Evolutionary conservation across 2,329 filamentous ascomycete genomes (phyloP), one percentile per base, ranked within the genome.

Genomic region (Calonectria pauciramosa): DNA sequence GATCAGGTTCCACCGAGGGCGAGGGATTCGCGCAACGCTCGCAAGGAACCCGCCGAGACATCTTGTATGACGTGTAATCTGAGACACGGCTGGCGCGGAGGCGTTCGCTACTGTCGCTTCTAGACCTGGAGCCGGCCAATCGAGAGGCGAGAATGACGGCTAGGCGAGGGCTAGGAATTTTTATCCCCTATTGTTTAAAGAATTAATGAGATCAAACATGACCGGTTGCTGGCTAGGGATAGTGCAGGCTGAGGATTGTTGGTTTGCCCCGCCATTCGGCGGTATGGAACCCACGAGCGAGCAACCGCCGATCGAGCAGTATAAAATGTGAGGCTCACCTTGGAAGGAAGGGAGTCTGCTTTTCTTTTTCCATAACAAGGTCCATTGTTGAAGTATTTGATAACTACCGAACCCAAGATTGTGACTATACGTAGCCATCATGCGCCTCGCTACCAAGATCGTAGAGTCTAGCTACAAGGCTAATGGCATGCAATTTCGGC

Each of bases 401-500:
- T 23, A 23, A 23, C 4, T 10, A 23, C 7, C 44, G 18, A 23
- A 6, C 44, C n/a, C 9, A 6, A 47, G 44, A 23, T 13, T 23
- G 44, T 44, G 41, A 44, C 8, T 8, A 8, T 8, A 10, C 41
- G 18, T 47, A 47, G 44, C n/a, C 23, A 47, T 23, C 44, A 47
- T 47, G 44, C 44, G n/a, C 13, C 44, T 47, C 20, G 44, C 44
- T 13, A 26, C 34, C 4, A 60, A 6, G n/a, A 52, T 74, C 44
- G 79, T 81, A 41, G 66, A 76, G 74, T 67, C 79, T 51, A 69
- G 60, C 20, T 81, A 79, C 60, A 79, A 81, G 49, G 79, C 79
- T 41, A 80, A 81, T 78, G 78, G 80, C n/a, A 80, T 80, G 79
- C 41, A 80, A 70, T 80, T 80, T 70, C 79, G 79, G 38, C 79